Conservation (phyloP, 345 rosid genomes). For the Sonneratia caseolaris region DNA sequence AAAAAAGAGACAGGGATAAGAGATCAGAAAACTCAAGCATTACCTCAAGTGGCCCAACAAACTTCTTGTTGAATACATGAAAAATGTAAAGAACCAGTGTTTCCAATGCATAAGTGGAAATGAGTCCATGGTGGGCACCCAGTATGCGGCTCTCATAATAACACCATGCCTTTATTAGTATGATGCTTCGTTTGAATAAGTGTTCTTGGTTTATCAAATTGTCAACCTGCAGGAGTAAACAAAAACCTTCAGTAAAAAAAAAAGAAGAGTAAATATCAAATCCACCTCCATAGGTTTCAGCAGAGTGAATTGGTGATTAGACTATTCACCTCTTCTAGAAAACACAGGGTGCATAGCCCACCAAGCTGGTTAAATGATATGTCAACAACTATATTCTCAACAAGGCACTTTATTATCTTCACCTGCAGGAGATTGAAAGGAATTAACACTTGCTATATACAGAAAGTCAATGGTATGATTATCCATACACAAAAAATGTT, state of each 20-base stretch:
- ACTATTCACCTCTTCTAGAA: constrained; percentile 84
- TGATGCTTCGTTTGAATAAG: constrained; percentile 91
- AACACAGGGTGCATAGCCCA: constrained; percentile 95
- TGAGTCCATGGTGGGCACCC: constrained; percentile 99
- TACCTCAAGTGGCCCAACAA: constrained; percentile 97
- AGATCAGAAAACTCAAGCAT: constrained; percentile 1
- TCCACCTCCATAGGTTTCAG: constrained; percentile 8
- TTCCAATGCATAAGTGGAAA: constrained; percentile 94
- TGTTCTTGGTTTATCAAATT: constrained; percentile 65
- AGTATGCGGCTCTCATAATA: constrained; percentile 98
- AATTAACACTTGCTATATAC: not conserved
- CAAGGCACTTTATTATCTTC: constrained; percentile 91
- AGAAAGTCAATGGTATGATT: not conserved
- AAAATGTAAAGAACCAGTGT: constrained; percentile 97
- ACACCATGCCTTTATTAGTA: constrained; percentile 98
- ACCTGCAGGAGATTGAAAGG: constrained; percentile 43
- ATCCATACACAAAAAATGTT: not conserved
- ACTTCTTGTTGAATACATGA: constrained; percentile 84
- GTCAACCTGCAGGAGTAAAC: constrained; percentile 55
- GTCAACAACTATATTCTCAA: constrained; percentile 96
- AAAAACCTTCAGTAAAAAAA: not conserved
- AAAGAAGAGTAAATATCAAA: not conserved
- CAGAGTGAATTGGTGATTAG: not conserved
- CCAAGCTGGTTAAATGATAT: constrained; percentile 98
- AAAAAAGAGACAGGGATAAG: constrained; percentile 3